A percentile compares a stretch with the other conserved stretches of the same genome.
Evolutionary conservation across 805 yeast species (phyloP).

Genomic region (Lipomyces japonicus): DNA sequence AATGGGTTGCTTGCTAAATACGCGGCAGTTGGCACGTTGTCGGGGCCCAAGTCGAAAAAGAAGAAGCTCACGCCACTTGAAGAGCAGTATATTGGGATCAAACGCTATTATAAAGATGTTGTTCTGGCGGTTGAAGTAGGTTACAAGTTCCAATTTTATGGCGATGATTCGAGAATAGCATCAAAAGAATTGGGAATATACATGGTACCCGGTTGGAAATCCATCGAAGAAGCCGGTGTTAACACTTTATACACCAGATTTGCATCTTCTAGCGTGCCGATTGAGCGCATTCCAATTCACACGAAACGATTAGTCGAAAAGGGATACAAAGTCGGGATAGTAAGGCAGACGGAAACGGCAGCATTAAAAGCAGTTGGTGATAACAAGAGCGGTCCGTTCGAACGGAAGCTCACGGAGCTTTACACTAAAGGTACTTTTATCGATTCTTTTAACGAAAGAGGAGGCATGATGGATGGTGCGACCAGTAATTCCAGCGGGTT

Average conservation of each 20-base stretch:
- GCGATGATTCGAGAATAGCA: constrained; percentile 72
- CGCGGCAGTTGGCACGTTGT: too few relatives aligned
- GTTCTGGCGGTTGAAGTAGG: constrained; percentile 84
- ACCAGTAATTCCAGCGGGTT: constrained; percentile 11
- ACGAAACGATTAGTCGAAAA: constrained; percentile 59
- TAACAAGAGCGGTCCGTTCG: constrained; percentile 57
- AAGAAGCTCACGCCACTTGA: constrained; percentile 70
- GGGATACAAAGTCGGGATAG: constrained; percentile 82
- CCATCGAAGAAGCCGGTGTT: constrained; percentile 44
- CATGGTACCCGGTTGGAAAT: constrained; percentile 65
- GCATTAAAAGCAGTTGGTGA: constrained; percentile 58
- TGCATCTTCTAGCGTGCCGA: constrained; percentile 86
- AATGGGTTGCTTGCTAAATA: too few relatives aligned
- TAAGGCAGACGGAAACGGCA: constrained; percentile 78
- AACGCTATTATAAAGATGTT: constrained; percentile 58
- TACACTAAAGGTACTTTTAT: constrained; percentile 83
- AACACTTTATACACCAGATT: constrained; percentile 54
- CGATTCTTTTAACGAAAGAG: constrained; percentile 47
- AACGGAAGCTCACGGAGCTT: constrained; percentile 62
- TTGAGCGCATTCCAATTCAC: constrained; percentile 67
- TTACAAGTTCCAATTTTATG: constrained; percentile 82
- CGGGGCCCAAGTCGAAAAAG: too few relatives aligned
- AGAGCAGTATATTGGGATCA: constrained; percentile 67
- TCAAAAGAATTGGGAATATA: constrained; percentile 62
- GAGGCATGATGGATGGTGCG: constrained; percentile 13